Conservation (phyloP, 2,329 filamentous ascomycete species). For the Ceratocystis ficicola region DNA sequence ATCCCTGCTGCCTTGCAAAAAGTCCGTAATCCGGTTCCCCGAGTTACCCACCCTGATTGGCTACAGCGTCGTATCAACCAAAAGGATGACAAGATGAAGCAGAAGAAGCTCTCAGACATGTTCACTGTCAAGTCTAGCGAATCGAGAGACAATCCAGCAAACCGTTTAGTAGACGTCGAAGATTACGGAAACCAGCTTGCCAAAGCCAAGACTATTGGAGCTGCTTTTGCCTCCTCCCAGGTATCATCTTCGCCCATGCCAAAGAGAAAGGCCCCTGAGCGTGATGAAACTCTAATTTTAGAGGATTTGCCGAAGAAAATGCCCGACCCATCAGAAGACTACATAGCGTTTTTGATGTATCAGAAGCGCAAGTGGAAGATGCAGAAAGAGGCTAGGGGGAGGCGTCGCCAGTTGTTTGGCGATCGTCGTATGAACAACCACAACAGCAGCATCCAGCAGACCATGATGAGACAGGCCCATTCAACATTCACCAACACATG, state of each 20-base stretch:
- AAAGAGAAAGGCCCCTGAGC: conserved; percentile 62
- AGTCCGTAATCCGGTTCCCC: conserved; percentile 82
- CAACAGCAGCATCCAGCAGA: conserved; percentile 50
- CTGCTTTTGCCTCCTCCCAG: conserved; percentile 45
- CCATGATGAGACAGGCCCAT: conserved; percentile 86
- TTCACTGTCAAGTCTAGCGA: conserved; percentile 57
- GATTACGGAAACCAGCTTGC: conserved; percentile 58
- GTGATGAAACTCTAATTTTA: conserved; percentile 36
- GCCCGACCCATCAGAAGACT: conserved; percentile 73
- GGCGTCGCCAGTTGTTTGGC: conserved; percentile 83
- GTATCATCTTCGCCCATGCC: conserved; percentile 35
- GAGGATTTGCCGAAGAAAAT: conserved; percentile 62
- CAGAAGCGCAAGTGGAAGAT: conserved; percentile 99
- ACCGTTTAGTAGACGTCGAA: conserved; percentile 61
- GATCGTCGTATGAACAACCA: conserved; percentile 49
- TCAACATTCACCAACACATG: conserved; percentile 82
- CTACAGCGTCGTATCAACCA: conserved; percentile 82
- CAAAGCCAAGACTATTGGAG: conserved; percentile 49
- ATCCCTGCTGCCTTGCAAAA: conserved; percentile 96
- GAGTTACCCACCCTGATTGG: conserved; percentile 93
- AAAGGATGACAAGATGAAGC: conserved; percentile 95
- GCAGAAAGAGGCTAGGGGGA: conserved; percentile 76
- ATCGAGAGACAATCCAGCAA: conserved; percentile 53
- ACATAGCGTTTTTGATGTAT: conserved; percentile 75
- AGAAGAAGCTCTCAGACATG: conserved; percentile 94